Percentiles rank a stretch among this genome's conserved stretches.
phyloP scores from a whole-genome alignment of 139 green algal genomes.

The Chlamydomonas sphaeroides region DNA sequence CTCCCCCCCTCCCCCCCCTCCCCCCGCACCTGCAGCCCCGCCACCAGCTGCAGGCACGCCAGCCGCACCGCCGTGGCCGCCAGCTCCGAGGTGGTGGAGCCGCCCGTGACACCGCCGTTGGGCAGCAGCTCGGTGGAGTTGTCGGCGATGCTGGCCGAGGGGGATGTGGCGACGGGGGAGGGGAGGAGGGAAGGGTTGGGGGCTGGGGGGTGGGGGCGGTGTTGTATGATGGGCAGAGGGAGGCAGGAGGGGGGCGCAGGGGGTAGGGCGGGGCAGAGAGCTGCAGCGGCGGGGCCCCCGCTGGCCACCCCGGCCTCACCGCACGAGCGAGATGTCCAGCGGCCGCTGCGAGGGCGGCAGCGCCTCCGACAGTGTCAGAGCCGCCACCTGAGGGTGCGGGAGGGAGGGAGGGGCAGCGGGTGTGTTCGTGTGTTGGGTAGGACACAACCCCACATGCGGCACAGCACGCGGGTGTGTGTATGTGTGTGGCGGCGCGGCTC shows the following conservation, averaged over 20 bases:
- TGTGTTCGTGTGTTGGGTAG: background rate
- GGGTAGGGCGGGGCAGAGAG: too few relatives aligned
- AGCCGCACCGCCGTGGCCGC: conserved; percentile 41
- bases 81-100: conserved; percentile 55
- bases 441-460: too few relatives aligned
- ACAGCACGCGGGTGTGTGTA: too few relatives aligned
- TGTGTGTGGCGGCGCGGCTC: too few relatives aligned
- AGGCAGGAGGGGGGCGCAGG: too few relatives aligned
- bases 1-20: background rate
- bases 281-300: too few relatives aligned
- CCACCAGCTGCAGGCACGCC: conserved; percentile 66
- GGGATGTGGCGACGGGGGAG: background rate
- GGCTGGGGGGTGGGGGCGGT: too few relatives aligned
- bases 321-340: conserved; percentile 52
- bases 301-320: background rate
- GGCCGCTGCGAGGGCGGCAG: conserved; percentile 45
- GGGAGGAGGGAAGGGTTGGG: background rate
- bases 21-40: conserved; percentile 23
- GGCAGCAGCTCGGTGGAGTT: conserved; percentile 47
- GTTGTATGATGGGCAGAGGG: background rate
- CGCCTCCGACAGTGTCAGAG: background rate
- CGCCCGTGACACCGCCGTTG: conserved; percentile 38
- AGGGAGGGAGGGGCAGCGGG: background rate
- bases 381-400: background rate
- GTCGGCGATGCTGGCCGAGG: conserved; percentile 41